Base-by-base conservation (phyloP, 2,329 filamentous ascomycete species). In the Rhinocladiella mackenziei region DNA sequence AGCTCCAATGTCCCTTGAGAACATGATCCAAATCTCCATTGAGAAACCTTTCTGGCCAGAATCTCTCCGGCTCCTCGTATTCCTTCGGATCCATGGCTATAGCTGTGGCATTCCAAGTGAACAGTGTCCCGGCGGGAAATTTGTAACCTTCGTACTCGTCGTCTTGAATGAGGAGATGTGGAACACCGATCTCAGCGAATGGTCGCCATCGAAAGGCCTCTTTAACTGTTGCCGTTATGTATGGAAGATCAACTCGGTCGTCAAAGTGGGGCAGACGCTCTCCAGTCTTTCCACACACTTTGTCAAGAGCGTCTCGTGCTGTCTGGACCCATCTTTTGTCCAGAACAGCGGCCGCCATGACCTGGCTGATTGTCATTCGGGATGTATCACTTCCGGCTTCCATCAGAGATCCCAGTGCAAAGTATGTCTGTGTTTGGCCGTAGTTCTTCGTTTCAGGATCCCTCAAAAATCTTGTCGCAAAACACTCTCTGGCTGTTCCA, bases 361-460 rank as follows among this genome's bases (percentile, higher is more conserved):
- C 67, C 46, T 69, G 70, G 23, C 65, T 62, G 14, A 76, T 60
- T 0, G 69, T 72, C 10, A 66, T 69, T 0, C 71, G 67, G 0
- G 72, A 75, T 0, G 74, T 76, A 48, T 76, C 74, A 3, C 65
- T 73, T 19, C 73, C 68, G 8, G 71, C 73, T 19, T 72, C 72
- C 45, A 74, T 61, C 7, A 72, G 53, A 11, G 62, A 59, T 43
- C 64, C 60, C 2, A 52, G 42, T 3, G 63, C 61, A 17, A 67
- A 55, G 23, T 68, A 69, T 63, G 69, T 70, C n/a, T 60, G 58
- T 19, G 68, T 61, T 15, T 65, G 58, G 1, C 66, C 61, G 20
- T 49, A 3, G 60, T 64, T 3, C 46, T 56, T 51, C 56, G 69
- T 40, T 58, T 58, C 6, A 41, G 57, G 19, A 55, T 56, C 15